Evolutionary conservation across 352 stramenopile species (phyloP), one percentile per base, ranked within the genome.

Genomic region (Phytophthora europaea): DNA sequence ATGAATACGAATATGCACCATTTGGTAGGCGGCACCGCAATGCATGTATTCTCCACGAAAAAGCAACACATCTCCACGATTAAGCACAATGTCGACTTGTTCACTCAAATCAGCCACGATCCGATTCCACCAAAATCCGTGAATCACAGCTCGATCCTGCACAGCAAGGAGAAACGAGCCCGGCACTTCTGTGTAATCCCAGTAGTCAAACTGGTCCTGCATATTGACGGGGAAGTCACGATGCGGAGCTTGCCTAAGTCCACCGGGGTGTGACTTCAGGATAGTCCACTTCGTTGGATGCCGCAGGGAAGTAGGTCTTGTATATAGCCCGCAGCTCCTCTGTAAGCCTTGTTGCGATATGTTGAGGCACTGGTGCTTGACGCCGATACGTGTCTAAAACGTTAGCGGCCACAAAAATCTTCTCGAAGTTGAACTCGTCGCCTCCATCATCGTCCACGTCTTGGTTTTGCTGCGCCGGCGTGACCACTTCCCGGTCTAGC

Each of bases 41-140:
- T 56, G 22, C 6, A 56, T 16, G 16, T 10, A 56, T 20, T 56
- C 50, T 16, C 50, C 23, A 56, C 50, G 50, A 56, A 56, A 33
- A 8, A 36, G 7, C 3, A 56, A 20, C 13, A 56, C 50, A 31
- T 56, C 50, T 33, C 50, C 50, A 18, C 50, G 50, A 31, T 56
- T 23, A 23, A 56, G 50, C 22, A 18, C 13, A 9, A 56, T 26
- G 20, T 16, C 10, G 8, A 15, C 6, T n/a, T 16, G 0, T 7
- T 56, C 50, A 31, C 1, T 34, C 22, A 56, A 56, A 31, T 56
- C 50, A 20, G 50, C 50, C 8, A 36, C 50, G 22, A 56, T 26
- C 4, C 22, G 22, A 36, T 56, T 56, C 22, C 50, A 56, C 6
- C 20, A 22, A 33, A 56, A 56, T 16, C 50, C 50, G 5, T 16